Base-by-base conservation (phyloP, 306 rosid species). In the Astragalus membranaceus region DNA sequence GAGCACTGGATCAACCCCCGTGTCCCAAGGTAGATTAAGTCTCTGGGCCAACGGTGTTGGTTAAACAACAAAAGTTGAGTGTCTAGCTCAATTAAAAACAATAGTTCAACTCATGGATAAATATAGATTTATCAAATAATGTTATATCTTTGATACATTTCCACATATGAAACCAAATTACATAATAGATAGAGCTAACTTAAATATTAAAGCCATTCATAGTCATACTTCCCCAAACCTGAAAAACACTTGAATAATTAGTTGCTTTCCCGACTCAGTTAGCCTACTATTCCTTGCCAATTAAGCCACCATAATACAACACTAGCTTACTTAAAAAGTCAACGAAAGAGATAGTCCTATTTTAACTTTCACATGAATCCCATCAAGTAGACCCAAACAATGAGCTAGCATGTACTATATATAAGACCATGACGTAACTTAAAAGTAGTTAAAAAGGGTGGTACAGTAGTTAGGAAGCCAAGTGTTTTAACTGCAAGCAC, bases 401-500 rank as follows among this genome's bases (percentile, higher is more conserved):
- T 30, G 52, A 64, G 73, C 73, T 64, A 75, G 30, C 29, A 75
- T 56, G 72, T 70, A 54, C 47, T 26, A 26, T 57, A 47, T 26
- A 26, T 57, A 47, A 56, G 57, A 65, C 13, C 47, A 62, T 64
- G 75, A 59, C 68, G 76, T 75, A 56, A 44, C 33, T 33, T 69
- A 60, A 74, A 62, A 63, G 69, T 51, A 52, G 79, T 73, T 71
- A 71, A 61, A 71, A 71, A 64, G 48, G 53, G 43, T 30, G 67
- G 74, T 26, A 60, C 14, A 75, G 78, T 67, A 74, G 82, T 70
- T 75, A 64, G 75, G 59, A 81, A 65, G 54, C 73, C 15, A 7
- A 73, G 55, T 69, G 80, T 77, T 82, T 72, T 75, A 79, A 69
- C 73, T 83, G 75, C 79, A 80, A 67, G 78, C 89, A 84, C 88